A percentile compares a stretch with the other conserved stretches of the same genome.
These are phyloP conservation scores for Rhamnella rubrinervis DNA, from an alignment of 331 rosid species.

Conservation along the genomic window DNA sequence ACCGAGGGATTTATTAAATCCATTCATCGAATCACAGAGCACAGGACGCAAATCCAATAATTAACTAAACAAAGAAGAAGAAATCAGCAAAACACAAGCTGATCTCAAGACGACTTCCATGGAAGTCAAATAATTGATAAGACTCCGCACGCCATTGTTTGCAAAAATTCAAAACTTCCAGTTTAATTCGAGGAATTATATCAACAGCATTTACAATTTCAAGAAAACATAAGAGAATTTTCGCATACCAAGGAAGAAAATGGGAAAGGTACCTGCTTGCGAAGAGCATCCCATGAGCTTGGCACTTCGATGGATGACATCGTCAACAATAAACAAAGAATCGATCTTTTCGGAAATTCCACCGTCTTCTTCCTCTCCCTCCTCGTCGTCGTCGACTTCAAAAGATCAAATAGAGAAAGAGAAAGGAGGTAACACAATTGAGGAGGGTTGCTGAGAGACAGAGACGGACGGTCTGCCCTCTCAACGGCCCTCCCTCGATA, in stretches of 20 bases:
- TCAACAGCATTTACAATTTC: neutral
- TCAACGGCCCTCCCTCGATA: no score
- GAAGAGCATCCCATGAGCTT: conserved; percentile 96
- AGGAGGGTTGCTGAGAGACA: conserved; percentile 43
- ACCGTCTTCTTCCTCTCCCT: neutral
- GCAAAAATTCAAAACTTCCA: neutral
- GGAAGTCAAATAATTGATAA: no score
- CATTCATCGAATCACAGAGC: neutral
- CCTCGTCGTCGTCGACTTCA: neutral
- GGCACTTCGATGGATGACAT: conserved; percentile 58
- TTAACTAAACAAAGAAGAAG: neutral
- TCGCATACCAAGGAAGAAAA: neutral
- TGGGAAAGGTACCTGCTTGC: conserved; percentile 69
- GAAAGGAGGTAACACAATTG: neutral
- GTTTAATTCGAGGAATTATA: no score
- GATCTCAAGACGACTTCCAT: neutral
- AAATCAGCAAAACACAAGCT: neutral
- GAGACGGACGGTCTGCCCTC: conserved; percentile 49
- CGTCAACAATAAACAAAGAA: conserved; percentile 5
- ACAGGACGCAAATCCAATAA: conserved; percentile 4
- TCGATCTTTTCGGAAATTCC: conserved; percentile 1
- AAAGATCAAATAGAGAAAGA: neutral
- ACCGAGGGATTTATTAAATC: neutral
- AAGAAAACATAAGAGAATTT: neutral
- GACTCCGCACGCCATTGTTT: neutral